Conservation (phyloP, 495 filamentous ascomycete species). For the Penicillium pancosmium region DNA sequence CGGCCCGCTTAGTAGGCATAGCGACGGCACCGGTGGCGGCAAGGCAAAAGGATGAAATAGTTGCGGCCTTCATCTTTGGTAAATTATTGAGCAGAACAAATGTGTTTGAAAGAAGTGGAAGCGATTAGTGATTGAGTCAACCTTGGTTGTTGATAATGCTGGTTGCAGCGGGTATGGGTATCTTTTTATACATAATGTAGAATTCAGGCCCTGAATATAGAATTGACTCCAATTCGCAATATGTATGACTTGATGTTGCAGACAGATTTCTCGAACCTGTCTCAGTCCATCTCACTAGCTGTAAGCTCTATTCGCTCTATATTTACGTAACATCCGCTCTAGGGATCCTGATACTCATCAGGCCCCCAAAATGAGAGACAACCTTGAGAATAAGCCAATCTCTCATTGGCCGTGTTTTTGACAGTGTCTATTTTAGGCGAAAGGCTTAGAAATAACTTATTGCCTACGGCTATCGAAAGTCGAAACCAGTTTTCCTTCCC, state of each 20-base stretch:
- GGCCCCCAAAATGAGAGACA: background rate
- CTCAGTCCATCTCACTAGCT: background rate
- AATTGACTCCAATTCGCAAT: background rate
- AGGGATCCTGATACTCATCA: background rate
- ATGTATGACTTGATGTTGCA: background rate
- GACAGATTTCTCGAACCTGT: background rate
- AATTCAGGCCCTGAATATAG: background rate
- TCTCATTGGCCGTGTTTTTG: background rate
- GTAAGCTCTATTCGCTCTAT: background rate
- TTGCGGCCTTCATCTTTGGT: constrained; percentile 6
- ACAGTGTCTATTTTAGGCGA: background rate
- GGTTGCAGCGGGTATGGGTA: background rate
- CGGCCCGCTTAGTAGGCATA: constrained; percentile 4
- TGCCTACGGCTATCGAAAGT: no score
- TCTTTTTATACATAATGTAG: background rate
- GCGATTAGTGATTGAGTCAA: background rate
- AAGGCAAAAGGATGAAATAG: constrained; percentile 1
- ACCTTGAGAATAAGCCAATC: background rate
- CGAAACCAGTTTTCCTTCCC: no score
- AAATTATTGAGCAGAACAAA: background rate
- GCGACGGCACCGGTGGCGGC: constrained; percentile 1
- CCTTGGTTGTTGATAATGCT: background rate
- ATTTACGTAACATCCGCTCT: background rate
- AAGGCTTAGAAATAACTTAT: background rate
- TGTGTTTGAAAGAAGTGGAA: background rate